A percentile compares a stretch with the other conserved stretches of the same genome.
Conservation (phyloP, 306 rosid species). For the Dryas drummondii region DNA sequence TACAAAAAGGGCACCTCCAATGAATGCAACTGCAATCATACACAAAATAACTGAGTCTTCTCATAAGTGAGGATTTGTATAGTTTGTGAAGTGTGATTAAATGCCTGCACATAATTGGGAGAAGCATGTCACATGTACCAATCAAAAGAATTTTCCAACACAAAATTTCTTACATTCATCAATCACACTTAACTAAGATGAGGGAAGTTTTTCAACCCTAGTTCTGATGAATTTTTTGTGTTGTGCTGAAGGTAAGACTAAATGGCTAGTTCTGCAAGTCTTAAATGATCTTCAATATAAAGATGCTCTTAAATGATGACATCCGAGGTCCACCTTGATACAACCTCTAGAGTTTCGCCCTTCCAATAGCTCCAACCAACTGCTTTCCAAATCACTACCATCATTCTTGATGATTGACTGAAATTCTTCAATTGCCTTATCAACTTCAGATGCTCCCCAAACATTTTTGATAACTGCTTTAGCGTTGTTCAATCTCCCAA, state of each 20-base stretch:
- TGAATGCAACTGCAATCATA: slow-evolving; percentile 67
- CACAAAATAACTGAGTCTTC: slow-evolving; percentile 22
- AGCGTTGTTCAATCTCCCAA: slow-evolving; percentile 66
- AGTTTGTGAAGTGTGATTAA: neutral
- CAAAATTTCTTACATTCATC: slow-evolving; percentile 14
- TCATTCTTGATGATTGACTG: slow-evolving; percentile 67
- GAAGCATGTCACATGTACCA: neutral
- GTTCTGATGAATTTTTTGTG: neutral
- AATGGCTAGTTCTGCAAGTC: neutral
- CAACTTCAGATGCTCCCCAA: slow-evolving; percentile 86
- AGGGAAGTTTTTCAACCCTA: neutral
- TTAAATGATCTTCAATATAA: neutral
- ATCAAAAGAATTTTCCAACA: slow-evolving; percentile 11
- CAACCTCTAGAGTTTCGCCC: slow-evolving; percentile 93
- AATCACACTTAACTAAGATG: neutral
- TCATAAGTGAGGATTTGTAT: slow-evolving; percentile 21
- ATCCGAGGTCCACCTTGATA: slow-evolving; percentile 56
- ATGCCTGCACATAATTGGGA: neutral
- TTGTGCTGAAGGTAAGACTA: neutral
- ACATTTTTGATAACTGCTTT: slow-evolving; percentile 56
- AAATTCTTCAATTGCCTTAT: slow-evolving; percentile 71
- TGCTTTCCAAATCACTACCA: slow-evolving; percentile 70
- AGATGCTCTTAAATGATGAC: slow-evolving; percentile 20
- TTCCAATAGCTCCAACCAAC: slow-evolving; percentile 75
- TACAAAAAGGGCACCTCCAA: slow-evolving; percentile 76